phyloP scores from a whole-genome alignment of 176 grass and related monocot genomes.

The Bromus sterilis region DNA sequence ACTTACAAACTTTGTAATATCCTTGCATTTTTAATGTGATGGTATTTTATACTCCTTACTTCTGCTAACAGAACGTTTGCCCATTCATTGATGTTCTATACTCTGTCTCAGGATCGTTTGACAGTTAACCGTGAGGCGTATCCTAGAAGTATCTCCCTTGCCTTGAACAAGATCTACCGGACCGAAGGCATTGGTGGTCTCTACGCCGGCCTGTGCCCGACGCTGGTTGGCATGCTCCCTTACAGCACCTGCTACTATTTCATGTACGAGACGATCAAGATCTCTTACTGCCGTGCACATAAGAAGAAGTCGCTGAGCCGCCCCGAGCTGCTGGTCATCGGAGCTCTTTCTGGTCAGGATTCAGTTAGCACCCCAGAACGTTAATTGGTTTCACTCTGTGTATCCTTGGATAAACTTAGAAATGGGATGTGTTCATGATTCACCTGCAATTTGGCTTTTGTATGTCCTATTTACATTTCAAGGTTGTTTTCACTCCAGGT shows the following conservation, averaged over 20 bases:
- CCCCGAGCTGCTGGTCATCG: constrained; percentile 65
- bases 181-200: constrained; percentile 53
- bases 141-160: constrained; percentile 61
- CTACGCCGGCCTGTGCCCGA: constrained; percentile 74
- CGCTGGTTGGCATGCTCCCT: constrained; percentile 75
- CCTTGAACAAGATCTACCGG: constrained; percentile 53
- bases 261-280: constrained; percentile 85
- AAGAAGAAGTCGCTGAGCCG: constrained; percentile 55
- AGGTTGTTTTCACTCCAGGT: constrained; percentile 31
- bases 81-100: not conserved
- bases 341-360: constrained; percentile 69
- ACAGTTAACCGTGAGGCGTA: constrained; percentile 56
- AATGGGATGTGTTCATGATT: not conserved
- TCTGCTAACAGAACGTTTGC: not conserved
- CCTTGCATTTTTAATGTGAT: not conserved
- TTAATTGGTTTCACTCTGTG: not conserved
- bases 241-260: constrained; percentile 96
- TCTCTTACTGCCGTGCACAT: constrained; percentile 50
- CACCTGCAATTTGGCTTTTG: not conserved
- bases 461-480: not conserved
- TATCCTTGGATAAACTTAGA: not conserved
- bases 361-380: not conserved
- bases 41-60: not conserved
- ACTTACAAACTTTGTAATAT: not conserved
- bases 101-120: constrained; percentile 52